A percentile compares a stretch with the other conserved stretches of the same genome.
phyloP scores from a whole-genome alignment of 208 protist species.

The Trypanosoma melophagium region DNA sequence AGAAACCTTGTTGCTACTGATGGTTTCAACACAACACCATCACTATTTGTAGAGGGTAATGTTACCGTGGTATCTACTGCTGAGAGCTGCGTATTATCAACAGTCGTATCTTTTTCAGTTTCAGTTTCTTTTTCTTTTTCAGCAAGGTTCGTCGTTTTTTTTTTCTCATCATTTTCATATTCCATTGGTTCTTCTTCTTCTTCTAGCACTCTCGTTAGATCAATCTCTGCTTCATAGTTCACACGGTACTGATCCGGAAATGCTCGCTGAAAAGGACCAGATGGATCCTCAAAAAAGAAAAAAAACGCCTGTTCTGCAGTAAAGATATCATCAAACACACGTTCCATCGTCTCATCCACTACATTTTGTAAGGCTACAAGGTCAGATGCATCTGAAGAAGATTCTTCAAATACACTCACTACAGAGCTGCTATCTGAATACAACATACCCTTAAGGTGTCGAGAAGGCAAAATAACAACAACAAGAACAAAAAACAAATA shows the following conservation, averaged over 20 bases:
- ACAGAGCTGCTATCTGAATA: conserved; percentile 30
- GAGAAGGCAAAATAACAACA: conserved; percentile 7
- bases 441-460: conserved; percentile 30
- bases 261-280: conserved; percentile 22
- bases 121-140: conserved; percentile 3
- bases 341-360: conserved; percentile 11
- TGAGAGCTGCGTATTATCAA: too few relatives aligned
- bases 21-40: conserved; percentile 13
- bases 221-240: not conserved
- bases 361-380: not conserved
- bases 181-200: conserved; percentile 1
- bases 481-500: conserved; percentile 9
- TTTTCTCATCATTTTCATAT: not conserved
- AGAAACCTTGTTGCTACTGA: conserved; percentile 52
- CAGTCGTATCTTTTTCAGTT: not conserved
- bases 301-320: not conserved
- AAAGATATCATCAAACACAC: too few relatives aligned
- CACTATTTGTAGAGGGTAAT: too few relatives aligned
- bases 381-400: not conserved
- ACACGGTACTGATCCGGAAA: conserved; percentile 19
- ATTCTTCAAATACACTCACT: not conserved
- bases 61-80: too few relatives aligned
- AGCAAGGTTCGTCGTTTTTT: not conserved
- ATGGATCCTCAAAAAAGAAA: conserved; percentile 35
- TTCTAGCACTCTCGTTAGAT: not conserved